Evolutionary conservation across 768 basidiomycete species (phyloP).

Genomic region (Tulasnella sp.): DNA sequence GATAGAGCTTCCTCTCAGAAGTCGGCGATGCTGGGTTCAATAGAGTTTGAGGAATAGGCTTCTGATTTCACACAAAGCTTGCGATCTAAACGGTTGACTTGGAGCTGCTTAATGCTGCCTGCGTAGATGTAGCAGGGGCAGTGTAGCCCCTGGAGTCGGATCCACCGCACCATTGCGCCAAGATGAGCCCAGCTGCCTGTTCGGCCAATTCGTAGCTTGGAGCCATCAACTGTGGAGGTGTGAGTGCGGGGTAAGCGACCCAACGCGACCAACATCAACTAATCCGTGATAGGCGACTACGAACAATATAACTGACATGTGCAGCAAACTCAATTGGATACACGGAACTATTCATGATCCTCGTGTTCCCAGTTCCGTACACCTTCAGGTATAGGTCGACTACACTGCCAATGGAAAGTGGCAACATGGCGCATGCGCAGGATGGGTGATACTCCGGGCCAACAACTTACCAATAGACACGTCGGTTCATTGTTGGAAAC

Average conservation of each 20-base stretch:
- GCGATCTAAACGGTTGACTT: too few species aligned
- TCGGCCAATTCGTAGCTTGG: slow-evolving; percentile 39
- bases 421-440: slow-evolving; percentile 32
- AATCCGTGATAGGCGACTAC: too few species aligned
- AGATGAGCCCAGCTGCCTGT: slow-evolving; percentile 37
- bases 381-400: slow-evolving; percentile 27
- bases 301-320: slow-evolving; percentile 35
- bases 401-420: slow-evolving; percentile 28
- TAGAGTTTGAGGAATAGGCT: too few species aligned
- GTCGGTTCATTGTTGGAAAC: too few species aligned
- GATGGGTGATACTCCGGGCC: slow-evolving; percentile 28
- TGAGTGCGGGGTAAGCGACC: slow-evolving; percentile 20
- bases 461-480: too few species aligned
- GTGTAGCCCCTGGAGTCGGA: neutral
- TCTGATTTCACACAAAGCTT: too few species aligned
- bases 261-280: too few species aligned
- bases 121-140: slow-evolving; percentile 16
- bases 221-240: slow-evolving; percentile 22
- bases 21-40: too few species aligned
- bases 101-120: too few species aligned
- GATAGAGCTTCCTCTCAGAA: too few species aligned
- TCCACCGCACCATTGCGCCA: slow-evolving; percentile 30
- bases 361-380: slow-evolving; percentile 27
- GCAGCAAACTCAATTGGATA: slow-evolving; percentile 30
- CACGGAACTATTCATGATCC: slow-evolving; percentile 23